Conservation (phyloP, 2,329 filamentous ascomycete species). For the Fonsecaea monophora region DNA sequence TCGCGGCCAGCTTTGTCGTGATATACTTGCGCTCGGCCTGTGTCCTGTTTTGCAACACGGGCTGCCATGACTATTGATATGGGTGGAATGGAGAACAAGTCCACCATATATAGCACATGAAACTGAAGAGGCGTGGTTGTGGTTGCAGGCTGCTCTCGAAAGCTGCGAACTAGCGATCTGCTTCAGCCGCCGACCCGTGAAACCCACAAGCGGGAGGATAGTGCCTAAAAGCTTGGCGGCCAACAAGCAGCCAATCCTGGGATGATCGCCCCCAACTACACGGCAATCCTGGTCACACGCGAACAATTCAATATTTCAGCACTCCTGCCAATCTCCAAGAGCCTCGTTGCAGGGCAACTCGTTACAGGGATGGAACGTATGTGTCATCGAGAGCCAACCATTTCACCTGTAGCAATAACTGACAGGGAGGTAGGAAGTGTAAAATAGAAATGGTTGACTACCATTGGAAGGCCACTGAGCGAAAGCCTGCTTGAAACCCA, state of each 20-base stretch:
- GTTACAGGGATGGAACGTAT: too few relatives aligned
- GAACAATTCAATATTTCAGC: too few relatives aligned
- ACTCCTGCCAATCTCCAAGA: too few relatives aligned
- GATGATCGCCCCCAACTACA: background rate
- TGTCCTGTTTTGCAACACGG: slow-evolving; percentile 11
- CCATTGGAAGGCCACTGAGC: too few relatives aligned
- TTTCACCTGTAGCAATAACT: too few relatives aligned
- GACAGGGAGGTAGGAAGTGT: too few relatives aligned
- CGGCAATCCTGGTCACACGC: too few relatives aligned
- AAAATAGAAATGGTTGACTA: too few relatives aligned
- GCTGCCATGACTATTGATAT: slow-evolving; percentile 16
- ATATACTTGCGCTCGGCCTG: slow-evolving; percentile 6
- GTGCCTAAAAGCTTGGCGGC: background rate
- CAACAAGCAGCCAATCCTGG: background rate
- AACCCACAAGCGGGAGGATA: background rate
- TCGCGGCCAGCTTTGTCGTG: slow-evolving; percentile 13
- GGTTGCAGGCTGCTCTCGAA: background rate
- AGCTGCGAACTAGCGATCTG: background rate
- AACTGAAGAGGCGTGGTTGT: background rate
- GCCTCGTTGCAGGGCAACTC: too few relatives aligned
- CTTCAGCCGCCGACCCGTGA: background rate
- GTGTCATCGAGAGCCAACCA: too few relatives aligned
- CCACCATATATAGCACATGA: slow-evolving; percentile 3
- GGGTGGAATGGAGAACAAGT: slow-evolving; percentile 5
- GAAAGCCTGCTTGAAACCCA: too few relatives aligned